Conservation (phyloP, 2,329 filamentous ascomycete species). For the Alternaria postmessia region DNA sequence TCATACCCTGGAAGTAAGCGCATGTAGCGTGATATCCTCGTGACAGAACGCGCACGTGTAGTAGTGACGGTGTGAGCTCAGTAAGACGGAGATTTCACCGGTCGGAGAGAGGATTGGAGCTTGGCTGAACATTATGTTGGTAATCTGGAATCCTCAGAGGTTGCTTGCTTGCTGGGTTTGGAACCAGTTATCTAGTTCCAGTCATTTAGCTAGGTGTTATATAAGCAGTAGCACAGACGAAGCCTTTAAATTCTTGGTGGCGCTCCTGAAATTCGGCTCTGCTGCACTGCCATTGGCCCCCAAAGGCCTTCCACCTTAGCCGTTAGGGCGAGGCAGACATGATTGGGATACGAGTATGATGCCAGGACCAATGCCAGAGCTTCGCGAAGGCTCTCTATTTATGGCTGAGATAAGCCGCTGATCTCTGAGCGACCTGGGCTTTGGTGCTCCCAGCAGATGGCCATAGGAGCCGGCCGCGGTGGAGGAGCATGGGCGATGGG, state of each 20-base stretch:
- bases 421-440: constrained; percentile 3
- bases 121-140: not conserved
- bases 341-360: constrained; percentile 11
- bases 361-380: not conserved
- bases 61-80: constrained; percentile 4
- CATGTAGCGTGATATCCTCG: not conserved
- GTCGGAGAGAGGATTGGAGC: not conserved
- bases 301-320: constrained; percentile 2
- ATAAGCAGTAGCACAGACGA: constrained; percentile 11
- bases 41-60: not conserved
- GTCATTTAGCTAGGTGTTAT: not conserved
- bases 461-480: not conserved
- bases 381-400: constrained; percentile 10
- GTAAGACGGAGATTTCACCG: constrained; percentile 11
- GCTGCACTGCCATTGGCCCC: constrained; percentile 19
- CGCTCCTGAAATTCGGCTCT: constrained; percentile 7
- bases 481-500: not conserved
- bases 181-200: not conserved
- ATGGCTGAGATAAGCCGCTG: constrained; percentile 13
- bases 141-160: not conserved
- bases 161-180: not conserved
- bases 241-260: constrained; percentile 7
- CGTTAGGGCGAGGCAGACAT: constrained; percentile 22
- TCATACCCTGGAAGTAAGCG: not conserved
- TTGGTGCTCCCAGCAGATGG: constrained; percentile 1